Conservation (phyloP, 2,329 filamentous ascomycete species). For the Fusarium lateritium region DNA sequence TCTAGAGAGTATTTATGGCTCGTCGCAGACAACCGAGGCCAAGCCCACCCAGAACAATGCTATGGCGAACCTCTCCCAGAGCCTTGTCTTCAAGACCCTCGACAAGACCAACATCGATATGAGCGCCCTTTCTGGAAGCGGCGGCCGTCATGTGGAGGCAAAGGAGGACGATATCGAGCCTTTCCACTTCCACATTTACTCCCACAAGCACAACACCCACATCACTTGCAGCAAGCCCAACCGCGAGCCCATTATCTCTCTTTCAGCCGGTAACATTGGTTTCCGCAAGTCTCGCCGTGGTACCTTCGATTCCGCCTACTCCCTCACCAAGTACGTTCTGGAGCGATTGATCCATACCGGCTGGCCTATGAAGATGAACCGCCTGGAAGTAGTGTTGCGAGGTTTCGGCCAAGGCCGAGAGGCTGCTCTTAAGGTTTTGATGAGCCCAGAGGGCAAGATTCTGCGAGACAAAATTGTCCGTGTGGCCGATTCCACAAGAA, state of each 20-base stretch:
- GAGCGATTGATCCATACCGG: constrained; percentile 87
- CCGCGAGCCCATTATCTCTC: constrained; percentile 81
- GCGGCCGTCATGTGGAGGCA: constrained; percentile 39
- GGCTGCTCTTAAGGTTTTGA: constrained; percentile 88
- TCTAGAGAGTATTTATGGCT: constrained; percentile 55
- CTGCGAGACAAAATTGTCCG: constrained; percentile 82
- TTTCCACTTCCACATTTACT: constrained; percentile 89
- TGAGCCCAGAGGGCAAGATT: constrained; percentile 86
- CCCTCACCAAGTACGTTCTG: constrained; percentile 87
- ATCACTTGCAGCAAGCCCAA: constrained; percentile 90
- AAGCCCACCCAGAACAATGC: constrained; percentile 46
- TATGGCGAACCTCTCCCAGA: constrained; percentile 56
- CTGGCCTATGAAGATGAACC: constrained; percentile 80
- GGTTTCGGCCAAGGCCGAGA: constrained; percentile 92
- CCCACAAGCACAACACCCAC: constrained; percentile 95
- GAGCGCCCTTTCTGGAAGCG: constrained; percentile 49
- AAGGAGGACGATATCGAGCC: constrained; percentile 67
- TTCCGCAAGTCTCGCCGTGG: constrained; percentile 86
- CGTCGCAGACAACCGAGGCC: constrained; percentile 35
- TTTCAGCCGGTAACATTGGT: constrained; percentile 91
- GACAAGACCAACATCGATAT: constrained; percentile 54
- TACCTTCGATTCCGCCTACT: constrained; percentile 92
- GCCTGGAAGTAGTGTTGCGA: constrained; percentile 84
- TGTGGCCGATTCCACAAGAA: constrained; percentile 86
- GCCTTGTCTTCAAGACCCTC: constrained; percentile 58